These are phyloP conservation scores for Colletotrichum australisinense DNA, from an alignment of 2,329 filamentous ascomycete genomes.

Conservation along the genomic window DNA sequence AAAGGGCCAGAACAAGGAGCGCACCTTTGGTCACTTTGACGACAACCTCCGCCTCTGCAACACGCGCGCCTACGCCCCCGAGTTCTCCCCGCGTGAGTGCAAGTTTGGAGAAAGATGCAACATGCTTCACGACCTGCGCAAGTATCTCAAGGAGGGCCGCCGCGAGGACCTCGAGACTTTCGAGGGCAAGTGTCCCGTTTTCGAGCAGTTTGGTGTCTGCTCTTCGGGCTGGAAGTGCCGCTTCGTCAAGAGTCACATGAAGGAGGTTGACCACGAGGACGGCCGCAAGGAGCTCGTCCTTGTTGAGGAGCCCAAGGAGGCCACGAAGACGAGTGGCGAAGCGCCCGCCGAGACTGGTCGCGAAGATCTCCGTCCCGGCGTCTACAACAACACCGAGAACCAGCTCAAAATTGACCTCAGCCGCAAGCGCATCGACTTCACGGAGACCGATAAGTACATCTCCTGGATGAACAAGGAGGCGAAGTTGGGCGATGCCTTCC, in stretches of 20 bases:
- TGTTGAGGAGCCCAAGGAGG: slow-evolving; percentile 54
- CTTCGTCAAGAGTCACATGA: slow-evolving; percentile 87
- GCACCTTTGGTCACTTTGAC: slow-evolving; percentile 82
- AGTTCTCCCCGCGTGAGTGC: slow-evolving; percentile 86
- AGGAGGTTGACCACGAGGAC: slow-evolving; percentile 81
- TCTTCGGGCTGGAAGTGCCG: slow-evolving; percentile 93
- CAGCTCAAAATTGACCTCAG: slow-evolving; percentile 80
- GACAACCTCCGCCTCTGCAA: slow-evolving; percentile 84
- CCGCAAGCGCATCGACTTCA: slow-evolving; percentile 76
- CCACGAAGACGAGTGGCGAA: slow-evolving; percentile 53
- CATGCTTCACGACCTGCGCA: slow-evolving; percentile 84
- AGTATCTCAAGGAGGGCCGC: slow-evolving; percentile 86
- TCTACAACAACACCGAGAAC: slow-evolving; percentile 80
- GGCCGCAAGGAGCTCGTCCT: slow-evolving; percentile 86
- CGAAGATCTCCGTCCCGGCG: slow-evolving; percentile 68
- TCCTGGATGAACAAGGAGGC: slow-evolving; percentile 80
- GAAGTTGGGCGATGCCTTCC: slow-evolving; percentile 49
- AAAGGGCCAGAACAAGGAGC: slow-evolving; percentile 80
- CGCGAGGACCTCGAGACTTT: slow-evolving; percentile 83
- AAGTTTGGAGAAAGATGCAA: slow-evolving; percentile 84
- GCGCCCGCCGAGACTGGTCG: slow-evolving; percentile 49
- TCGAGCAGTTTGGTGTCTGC: slow-evolving; percentile 80
- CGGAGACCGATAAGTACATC: slow-evolving; percentile 80
- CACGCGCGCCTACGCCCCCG: slow-evolving; percentile 75
- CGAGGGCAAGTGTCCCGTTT: slow-evolving; percentile 84